Evolutionary conservation across 805 yeast species (phyloP).

Genomic region (Pichia scutulata): DNA sequence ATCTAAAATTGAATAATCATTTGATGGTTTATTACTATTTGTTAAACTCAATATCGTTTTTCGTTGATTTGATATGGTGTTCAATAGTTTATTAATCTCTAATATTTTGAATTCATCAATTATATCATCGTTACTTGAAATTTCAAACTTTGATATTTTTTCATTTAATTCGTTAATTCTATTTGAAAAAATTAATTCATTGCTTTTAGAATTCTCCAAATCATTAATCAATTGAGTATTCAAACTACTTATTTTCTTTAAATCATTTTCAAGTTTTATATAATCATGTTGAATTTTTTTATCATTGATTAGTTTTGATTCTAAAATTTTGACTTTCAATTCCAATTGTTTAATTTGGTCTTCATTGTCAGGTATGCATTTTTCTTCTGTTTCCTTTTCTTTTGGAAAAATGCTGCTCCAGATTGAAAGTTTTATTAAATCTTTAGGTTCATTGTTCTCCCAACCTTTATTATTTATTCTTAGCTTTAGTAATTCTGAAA

Average conservation of each 20-base stretch:
- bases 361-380: background rate
- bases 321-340: background rate
- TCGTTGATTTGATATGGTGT: constrained; percentile 9
- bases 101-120: constrained; percentile 6
- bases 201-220: background rate
- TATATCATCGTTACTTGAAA: background rate
- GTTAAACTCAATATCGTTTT: constrained; percentile 8
- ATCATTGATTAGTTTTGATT: background rate
- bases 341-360: background rate
- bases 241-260: no score
- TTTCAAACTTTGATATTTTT: constrained; percentile 4
- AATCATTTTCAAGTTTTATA: background rate
- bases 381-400: background rate
- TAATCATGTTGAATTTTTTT: background rate
- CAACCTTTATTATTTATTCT: background rate
- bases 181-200: background rate
- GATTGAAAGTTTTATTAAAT: background rate
- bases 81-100: constrained; percentile 6
- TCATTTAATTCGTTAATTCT: background rate
- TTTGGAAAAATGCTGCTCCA: background rate
- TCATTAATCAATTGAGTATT: background rate
- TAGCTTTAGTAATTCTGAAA: background rate
- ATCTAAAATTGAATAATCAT: background rate
- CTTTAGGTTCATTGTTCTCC: background rate
- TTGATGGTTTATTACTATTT: background rate